phyloP scores from a whole-genome alignment of 139 green algal species.

The Chlorella sp. region DNA sequence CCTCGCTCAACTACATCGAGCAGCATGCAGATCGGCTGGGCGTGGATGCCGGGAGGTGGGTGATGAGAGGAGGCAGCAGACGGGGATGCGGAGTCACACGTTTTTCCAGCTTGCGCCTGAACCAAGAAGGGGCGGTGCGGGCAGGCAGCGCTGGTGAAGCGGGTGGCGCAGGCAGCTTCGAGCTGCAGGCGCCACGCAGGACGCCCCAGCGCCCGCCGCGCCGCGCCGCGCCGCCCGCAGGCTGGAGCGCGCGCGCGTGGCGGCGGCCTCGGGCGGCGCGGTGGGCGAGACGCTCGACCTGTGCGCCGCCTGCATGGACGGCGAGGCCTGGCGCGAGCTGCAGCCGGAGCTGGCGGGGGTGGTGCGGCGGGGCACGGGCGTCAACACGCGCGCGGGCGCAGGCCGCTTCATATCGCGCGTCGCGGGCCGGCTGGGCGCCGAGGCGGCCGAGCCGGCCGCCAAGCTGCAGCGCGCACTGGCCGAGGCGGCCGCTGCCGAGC shows the following conservation, averaged over 20 bases:
- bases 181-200: no score
- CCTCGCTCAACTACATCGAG: slow-evolving; percentile 77
- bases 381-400: slow-evolving; percentile 76
- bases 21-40: slow-evolving; percentile 64
- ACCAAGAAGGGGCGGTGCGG: no score
- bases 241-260: slow-evolving; percentile 65
- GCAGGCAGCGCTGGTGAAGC: no score
- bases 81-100: no score
- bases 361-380: slow-evolving; percentile 59
- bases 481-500: slow-evolving; percentile 47
- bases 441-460: no score
- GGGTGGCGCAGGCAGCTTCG: no score
- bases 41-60: slow-evolving; percentile 66
- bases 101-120: no score
- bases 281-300: slow-evolving; percentile 75
- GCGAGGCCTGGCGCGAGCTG: slow-evolving; percentile 25
- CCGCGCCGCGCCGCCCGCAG: no score
- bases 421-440: slow-evolving; percentile 38
- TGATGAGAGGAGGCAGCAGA: no score
- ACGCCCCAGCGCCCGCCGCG: no score
- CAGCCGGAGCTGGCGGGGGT: slow-evolving; percentile 36
- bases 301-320: slow-evolving; percentile 40
- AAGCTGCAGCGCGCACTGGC: slow-evolving; percentile 43
- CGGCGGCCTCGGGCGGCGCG: slow-evolving; percentile 42
- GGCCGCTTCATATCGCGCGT: slow-evolving; percentile 73